These are phyloP conservation scores for Diaporthe vexans DNA, from an alignment of 2,329 filamentous ascomycete genomes.

Conservation along the genomic window DNA sequence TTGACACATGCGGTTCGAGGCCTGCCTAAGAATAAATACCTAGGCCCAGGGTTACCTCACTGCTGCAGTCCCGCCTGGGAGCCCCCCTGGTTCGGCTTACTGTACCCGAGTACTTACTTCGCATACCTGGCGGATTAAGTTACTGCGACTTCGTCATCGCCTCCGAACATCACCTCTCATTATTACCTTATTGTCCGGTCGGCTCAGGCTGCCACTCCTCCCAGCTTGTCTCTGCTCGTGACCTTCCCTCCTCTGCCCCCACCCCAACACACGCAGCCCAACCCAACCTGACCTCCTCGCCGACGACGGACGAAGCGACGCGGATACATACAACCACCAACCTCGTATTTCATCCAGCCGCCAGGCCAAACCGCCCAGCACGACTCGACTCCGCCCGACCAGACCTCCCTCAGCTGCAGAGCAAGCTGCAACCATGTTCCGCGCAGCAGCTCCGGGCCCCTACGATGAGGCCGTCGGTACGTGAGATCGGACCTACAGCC, in stretches of 20 bases:
- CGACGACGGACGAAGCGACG: neutral
- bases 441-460: constrained; percentile 69
- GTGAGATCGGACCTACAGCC: constrained; percentile 46
- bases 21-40: constrained; percentile 13
- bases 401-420: constrained; percentile 42
- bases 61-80: neutral
- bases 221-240: constrained; percentile 17
- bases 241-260: neutral
- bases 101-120: constrained; percentile 11
- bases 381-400: constrained; percentile 28
- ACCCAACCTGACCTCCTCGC: neutral
- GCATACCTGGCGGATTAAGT: constrained; percentile 20
- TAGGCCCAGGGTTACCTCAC: constrained; percentile 16
- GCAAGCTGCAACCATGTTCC: constrained; percentile 66
- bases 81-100: constrained; percentile 13
- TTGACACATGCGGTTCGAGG: constrained; percentile 20
- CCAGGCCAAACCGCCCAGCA: constrained; percentile 22
- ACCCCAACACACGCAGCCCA: neutral
- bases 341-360: neutral
- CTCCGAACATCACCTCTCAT: constrained; percentile 28
- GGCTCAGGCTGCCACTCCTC: constrained; percentile 21
- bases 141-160: constrained; percentile 35
- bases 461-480: constrained; percentile 73
- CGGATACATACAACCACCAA: neutral
- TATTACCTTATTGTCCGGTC: constrained; percentile 1